Evolutionary conservation across 805 yeast genomes (phyloP), one percentile per base, ranked within the genome.

Genomic region (Tetrapisispora nanseiensis): DNA sequence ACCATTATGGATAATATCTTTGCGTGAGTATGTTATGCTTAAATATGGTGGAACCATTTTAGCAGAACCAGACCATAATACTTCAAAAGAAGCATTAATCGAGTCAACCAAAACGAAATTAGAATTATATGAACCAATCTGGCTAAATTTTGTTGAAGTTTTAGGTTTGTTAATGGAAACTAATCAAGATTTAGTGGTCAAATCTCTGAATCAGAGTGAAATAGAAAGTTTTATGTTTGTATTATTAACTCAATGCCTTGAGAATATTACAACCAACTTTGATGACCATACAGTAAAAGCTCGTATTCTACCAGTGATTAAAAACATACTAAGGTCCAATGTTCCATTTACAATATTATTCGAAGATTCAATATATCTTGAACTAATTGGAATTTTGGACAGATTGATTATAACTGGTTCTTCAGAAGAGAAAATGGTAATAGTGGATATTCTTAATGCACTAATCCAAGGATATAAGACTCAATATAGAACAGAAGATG

Each of bases 161-260:
- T 68, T 87, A 48, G 80, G 92, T 12, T 66, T 77, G 8, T 67
- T 83, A 31, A 67, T 82, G 32, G 78, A 78, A 32, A 67, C 65
- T 18, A 70, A 80, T 46, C 65, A 70, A 2, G 51, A 61, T 0
- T 56, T 69, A 11, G 67, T 82, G 16, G 58, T 66, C 6, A 63
- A 67, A 2, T 67, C 76, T 28, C 58, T 85, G 35, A 72, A 69
- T 5, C 26, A 45, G 15, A 77, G 72, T 10, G 87, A 80, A 46
- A 65, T 75, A 1, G 68, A 72, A 4, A 76, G 76, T 46, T 83
- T 87, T 50, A 80, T 83, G 61, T 83, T 86, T 55, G 80, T 87
- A 24, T 59, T 89, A 31, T 84, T 82, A 63, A 84, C 95, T 10
- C 83, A 85, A 50, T 86, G 95, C 57, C 70, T 87, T 37, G 95